Percentiles rank a stretch among this genome's conserved stretches.
Conservation (phyloP, 768 basidiomycete genomes). For the Sporobolomyces roseus region DNA sequence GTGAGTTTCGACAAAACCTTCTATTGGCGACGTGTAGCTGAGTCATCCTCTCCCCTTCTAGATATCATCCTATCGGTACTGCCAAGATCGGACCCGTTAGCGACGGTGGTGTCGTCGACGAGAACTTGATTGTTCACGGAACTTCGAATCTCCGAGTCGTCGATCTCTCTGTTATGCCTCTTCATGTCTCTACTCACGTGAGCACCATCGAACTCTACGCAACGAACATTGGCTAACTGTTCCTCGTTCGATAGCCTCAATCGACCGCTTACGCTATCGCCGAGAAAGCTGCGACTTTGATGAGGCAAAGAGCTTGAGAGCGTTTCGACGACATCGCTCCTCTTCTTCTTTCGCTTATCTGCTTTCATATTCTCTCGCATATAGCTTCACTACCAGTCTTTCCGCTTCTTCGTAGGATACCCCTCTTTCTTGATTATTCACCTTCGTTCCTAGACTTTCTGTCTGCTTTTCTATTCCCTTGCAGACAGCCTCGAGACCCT, state of each 20-base stretch:
- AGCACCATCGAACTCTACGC: not conserved
- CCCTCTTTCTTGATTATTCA: too few relatives aligned
- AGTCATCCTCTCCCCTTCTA: not conserved
- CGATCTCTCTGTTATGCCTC: slow-evolving; percentile 53
- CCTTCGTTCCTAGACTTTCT: too few relatives aligned
- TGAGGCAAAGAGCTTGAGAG: slow-evolving; percentile 2
- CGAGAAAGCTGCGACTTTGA: slow-evolving; percentile 55
- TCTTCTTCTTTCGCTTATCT: too few relatives aligned
- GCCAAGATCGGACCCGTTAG: slow-evolving; percentile 58
- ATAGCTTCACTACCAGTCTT: too few relatives aligned
- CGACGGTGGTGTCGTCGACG: slow-evolving; percentile 54
- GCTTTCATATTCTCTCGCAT: too few relatives aligned
- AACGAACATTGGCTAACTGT: not conserved
- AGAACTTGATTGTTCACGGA: slow-evolving; percentile 60
- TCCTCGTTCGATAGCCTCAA: slow-evolving; percentile 6
- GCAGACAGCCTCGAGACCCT: too few relatives aligned
- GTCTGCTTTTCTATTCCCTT: too few relatives aligned
- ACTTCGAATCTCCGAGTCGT: slow-evolving; percentile 60
- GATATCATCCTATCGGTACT: slow-evolving; percentile 47
- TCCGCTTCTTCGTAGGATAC: too few relatives aligned
- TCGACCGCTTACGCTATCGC: slow-evolving; percentile 51
- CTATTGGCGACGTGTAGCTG: not conserved
- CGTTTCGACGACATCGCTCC: too few relatives aligned
- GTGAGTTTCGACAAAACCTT: slow-evolving; percentile 4
- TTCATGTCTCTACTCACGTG: slow-evolving; percentile 24